Percentiles rank a stretch among this genome's conserved stretches.
phyloP scores from a whole-genome alignment of 2,329 filamentous ascomycete genomes.

The Xylariaceae sp. region DNA sequence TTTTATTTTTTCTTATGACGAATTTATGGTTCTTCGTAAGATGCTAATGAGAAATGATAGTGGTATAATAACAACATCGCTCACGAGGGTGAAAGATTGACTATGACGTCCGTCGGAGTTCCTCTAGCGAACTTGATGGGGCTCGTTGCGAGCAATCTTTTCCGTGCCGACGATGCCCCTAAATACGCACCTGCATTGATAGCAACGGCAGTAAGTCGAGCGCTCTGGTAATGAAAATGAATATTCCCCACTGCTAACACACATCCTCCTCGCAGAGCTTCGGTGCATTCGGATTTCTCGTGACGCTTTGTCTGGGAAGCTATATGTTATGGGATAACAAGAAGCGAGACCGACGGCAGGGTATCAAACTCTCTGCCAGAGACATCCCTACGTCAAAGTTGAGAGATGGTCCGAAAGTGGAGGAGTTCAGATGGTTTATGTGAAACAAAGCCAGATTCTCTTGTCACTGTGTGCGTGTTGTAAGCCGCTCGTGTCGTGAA shows the following conservation, averaged over 20 bases:
- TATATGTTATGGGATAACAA: slow-evolving; percentile 66
- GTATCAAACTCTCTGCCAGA: slow-evolving; percentile 49
- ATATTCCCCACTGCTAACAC: background rate
- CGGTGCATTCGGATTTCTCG: slow-evolving; percentile 54
- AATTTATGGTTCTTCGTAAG: slow-evolving; percentile 36
- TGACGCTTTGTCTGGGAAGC: slow-evolving; percentile 52
- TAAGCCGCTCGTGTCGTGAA: too few species aligned
- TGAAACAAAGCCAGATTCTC: too few species aligned
- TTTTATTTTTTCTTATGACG: background rate
- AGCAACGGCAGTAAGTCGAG: slow-evolving; percentile 46
- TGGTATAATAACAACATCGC: slow-evolving; percentile 85
- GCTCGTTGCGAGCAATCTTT: slow-evolving; percentile 65
- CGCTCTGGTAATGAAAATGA: background rate
- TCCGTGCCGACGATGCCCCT: slow-evolving; percentile 58
- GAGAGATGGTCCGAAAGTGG: slow-evolving; percentile 49
- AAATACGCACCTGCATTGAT: slow-evolving; percentile 64
- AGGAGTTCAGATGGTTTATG: slow-evolving; percentile 57
- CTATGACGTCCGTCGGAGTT: slow-evolving; percentile 68
- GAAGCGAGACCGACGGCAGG: slow-evolving; percentile 53
- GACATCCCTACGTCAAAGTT: slow-evolving; percentile 56
- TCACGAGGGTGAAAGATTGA: slow-evolving; percentile 67
- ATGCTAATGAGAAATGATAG: slow-evolving; percentile 13
- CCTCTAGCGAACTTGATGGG: slow-evolving; percentile 76
- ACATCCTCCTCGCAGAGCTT: slow-evolving; percentile 38
- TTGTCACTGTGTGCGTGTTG: too few species aligned